A percentile compares a stretch with the other conserved stretches of the same genome.
These are phyloP conservation scores for Phytophthora idaei DNA, from an alignment of 352 stramenopile species.

Conservation along the genomic window DNA sequence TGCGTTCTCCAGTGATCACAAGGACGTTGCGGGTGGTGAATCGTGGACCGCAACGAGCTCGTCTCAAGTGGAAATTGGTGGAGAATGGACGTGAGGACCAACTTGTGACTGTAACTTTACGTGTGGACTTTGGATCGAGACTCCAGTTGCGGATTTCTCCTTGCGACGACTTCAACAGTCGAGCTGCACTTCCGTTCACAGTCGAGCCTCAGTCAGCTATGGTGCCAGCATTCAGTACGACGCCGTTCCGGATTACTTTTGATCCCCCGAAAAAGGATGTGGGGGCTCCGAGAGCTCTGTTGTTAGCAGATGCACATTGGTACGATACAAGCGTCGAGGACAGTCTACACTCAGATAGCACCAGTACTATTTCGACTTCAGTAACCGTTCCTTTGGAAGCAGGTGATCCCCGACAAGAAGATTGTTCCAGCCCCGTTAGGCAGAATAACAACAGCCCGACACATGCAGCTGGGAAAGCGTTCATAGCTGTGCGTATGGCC, in stretches of 20 bases:
- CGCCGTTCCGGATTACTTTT: slow-evolving; percentile 64
- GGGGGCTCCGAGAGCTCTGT: slow-evolving; percentile 37
- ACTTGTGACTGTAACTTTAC: slow-evolving; percentile 59
- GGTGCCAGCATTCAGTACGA: slow-evolving; percentile 27
- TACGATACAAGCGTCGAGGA: slow-evolving; percentile 36
- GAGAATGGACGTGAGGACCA: slow-evolving; percentile 56
- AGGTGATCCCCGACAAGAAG: slow-evolving; percentile 20
- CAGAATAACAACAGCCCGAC: slow-evolving; percentile 16
- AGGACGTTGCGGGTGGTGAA: slow-evolving; percentile 71
- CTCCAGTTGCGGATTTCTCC: slow-evolving; percentile 55
- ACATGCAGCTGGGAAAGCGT: slow-evolving; percentile 59
- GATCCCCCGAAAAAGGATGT: slow-evolving; percentile 25
- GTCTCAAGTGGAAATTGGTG: slow-evolving; percentile 64
- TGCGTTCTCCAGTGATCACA: slow-evolving; percentile 47
- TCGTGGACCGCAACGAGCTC: slow-evolving; percentile 59
- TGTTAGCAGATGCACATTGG: slow-evolving; percentile 77
- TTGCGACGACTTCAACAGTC: slow-evolving; percentile 31
- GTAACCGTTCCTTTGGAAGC: slow-evolving; percentile 2
- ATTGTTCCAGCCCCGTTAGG: slow-evolving; percentile 1
- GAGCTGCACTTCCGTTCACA: slow-evolving; percentile 42
- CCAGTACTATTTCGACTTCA: slow-evolving; percentile 12
- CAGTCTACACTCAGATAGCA: not conserved
- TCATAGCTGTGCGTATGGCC: slow-evolving; percentile 68
- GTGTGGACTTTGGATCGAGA: slow-evolving; percentile 51
- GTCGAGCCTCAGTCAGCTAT: slow-evolving; percentile 46